These are phyloP conservation scores for Annulohypoxylon truncatum DNA, from an alignment of 2,329 filamentous ascomycete genomes.

Conservation along the genomic window DNA sequence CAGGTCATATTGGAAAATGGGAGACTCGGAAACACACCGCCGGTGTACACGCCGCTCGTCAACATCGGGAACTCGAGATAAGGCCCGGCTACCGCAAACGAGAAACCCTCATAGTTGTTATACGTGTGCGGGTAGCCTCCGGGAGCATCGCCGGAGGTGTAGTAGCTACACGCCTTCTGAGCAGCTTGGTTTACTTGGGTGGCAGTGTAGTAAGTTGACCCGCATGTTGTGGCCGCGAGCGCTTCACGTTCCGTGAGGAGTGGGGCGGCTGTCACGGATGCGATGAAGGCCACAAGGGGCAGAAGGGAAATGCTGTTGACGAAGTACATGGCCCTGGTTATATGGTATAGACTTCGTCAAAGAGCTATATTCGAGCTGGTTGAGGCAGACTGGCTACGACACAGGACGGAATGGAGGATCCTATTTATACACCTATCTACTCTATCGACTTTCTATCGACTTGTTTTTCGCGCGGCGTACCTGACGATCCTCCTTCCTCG, in stretches of 20 bases:
- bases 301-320: conserved; percentile 28
- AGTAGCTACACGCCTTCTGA: conserved; percentile 63
- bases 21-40: conserved; percentile 57
- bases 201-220: conserved; percentile 63
- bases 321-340: conserved; percentile 37
- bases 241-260: conserved; percentile 54
- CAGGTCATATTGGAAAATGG: neutral
- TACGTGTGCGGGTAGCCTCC: conserved; percentile 68
- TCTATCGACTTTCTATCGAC: conserved; percentile 12
- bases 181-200: conserved; percentile 62
- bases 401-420: neutral
- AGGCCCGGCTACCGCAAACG: conserved; percentile 66
- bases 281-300: conserved; percentile 43
- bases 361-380: conserved; percentile 8
- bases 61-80: conserved; percentile 74
- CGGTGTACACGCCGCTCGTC: conserved; percentile 62
- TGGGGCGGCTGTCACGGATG: conserved; percentile 44
- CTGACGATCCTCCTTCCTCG: conserved; percentile 37
- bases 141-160: conserved; percentile 61
- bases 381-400: neutral
- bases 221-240: conserved; percentile 63
- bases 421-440: conserved; percentile 11
- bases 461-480: conserved; percentile 4
- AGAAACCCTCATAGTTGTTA: conserved; percentile 72
- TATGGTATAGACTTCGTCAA: neutral